Conservation (phyloP, 2,329 filamentous ascomycete genomes). For the Tolypocladium album region DNA sequence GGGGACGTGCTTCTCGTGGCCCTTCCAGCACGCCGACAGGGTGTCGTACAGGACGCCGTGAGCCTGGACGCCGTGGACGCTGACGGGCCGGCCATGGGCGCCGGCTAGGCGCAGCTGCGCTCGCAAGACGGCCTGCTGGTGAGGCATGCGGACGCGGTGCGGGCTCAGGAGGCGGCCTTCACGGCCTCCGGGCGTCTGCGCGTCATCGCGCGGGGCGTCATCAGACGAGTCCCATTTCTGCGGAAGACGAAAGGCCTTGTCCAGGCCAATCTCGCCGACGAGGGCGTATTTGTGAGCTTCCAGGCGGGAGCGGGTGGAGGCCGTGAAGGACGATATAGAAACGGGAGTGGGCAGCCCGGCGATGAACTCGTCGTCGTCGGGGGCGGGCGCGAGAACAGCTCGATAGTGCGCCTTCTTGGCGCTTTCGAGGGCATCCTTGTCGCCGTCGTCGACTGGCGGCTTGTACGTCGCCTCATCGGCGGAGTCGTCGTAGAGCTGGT, state of each 20-base stretch:
- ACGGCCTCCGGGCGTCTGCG: slow-evolving; percentile 56
- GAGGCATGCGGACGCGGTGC: slow-evolving; percentile 54
- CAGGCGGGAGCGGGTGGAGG: slow-evolving; percentile 44
- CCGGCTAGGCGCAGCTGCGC: slow-evolving; percentile 64
- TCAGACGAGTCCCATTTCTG: slow-evolving; percentile 36
- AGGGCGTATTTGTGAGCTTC: slow-evolving; percentile 50
- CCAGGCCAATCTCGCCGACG: slow-evolving; percentile 68
- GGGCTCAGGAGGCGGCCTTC: slow-evolving; percentile 59
- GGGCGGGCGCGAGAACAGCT: slow-evolving; percentile 49
- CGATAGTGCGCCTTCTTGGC: slow-evolving; percentile 51
- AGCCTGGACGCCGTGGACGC: slow-evolving; percentile 64
- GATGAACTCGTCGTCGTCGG: slow-evolving; percentile 31
- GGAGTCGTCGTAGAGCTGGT: slow-evolving; percentile 60
- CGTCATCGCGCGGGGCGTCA: slow-evolving; percentile 13
- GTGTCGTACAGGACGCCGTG: slow-evolving; percentile 61
- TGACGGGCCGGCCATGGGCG: slow-evolving; percentile 53
- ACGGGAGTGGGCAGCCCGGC: slow-evolving; percentile 46
- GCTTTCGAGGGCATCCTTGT: slow-evolving; percentile 9
- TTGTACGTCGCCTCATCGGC: slow-evolving; percentile 25
- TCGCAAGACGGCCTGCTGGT: slow-evolving; percentile 56
- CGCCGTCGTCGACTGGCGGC: slow-evolving; percentile 8
- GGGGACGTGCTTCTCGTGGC: slow-evolving; percentile 51
- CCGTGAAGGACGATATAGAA: slow-evolving; percentile 47
- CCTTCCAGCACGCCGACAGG: slow-evolving; percentile 57
- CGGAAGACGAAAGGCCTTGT: slow-evolving; percentile 68